These are phyloP conservation scores for Borealophlyctis nickersoniae DNA, from an alignment of 192 early-diverging fungal genomes.

Conservation along the genomic window DNA sequence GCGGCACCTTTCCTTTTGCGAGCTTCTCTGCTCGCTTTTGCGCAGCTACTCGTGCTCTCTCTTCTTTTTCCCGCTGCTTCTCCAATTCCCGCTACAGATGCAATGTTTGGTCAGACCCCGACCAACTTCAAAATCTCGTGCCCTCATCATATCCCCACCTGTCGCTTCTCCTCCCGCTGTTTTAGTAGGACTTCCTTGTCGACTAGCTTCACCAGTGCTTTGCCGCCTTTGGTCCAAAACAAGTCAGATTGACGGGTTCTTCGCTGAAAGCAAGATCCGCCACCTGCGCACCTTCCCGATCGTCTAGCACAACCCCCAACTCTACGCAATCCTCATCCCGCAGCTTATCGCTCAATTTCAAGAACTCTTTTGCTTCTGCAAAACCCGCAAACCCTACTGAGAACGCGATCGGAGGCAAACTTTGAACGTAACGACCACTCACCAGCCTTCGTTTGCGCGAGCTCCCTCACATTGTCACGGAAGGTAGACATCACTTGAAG, in stretches of 20 bases:
- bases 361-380: constrained; percentile 53
- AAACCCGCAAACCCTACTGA: background rate
- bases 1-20: constrained; percentile 73
- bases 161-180: constrained; percentile 52
- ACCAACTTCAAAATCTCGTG: background rate
- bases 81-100: constrained; percentile 62
- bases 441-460: constrained; percentile 58
- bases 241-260: background rate
- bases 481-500: constrained; percentile 77
- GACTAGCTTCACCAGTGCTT: constrained; percentile 87
- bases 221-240: constrained; percentile 59
- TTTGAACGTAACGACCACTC: background rate
- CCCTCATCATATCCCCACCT: constrained; percentile 1
- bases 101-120: constrained; percentile 7
- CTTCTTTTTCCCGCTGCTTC: constrained; percentile 58
- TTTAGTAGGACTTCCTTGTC: constrained; percentile 49
- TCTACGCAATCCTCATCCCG: constrained; percentile 85
- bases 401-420: background rate
- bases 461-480: constrained; percentile 80
- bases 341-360: constrained; percentile 79
- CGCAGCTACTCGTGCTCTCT: constrained; percentile 41
- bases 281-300: constrained; percentile 64
- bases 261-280: background rate
- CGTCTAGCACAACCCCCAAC: constrained; percentile 88
- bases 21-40: constrained; percentile 67